phyloP scores from a whole-genome alignment of 1,284 basidiomycete species.

The Fomitopsis palustris region DNA sequence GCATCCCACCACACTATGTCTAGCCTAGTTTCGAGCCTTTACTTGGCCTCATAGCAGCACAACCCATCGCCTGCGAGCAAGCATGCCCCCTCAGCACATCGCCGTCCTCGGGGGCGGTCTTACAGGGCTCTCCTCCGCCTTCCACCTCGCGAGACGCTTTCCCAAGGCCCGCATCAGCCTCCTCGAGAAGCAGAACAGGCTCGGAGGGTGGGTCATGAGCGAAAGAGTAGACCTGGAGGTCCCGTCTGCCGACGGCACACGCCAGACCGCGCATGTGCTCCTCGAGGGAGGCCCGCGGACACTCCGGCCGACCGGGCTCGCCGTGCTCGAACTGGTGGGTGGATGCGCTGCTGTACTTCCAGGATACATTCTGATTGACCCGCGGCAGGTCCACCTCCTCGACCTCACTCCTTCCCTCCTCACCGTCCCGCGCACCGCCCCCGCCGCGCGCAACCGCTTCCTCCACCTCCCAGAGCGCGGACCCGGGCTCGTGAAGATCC shows the following conservation, averaged over 20 bases:
- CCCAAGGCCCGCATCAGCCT: slow-evolving; percentile 56
- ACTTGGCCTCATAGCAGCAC: too few relatives aligned
- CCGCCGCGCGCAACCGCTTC: slow-evolving; percentile 75
- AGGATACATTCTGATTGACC: not conserved
- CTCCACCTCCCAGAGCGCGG: slow-evolving; percentile 54
- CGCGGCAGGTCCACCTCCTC: slow-evolving; percentile 69
- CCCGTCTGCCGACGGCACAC: slow-evolving; percentile 23
- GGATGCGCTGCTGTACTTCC: not conserved
- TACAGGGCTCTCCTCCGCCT: slow-evolving; percentile 79
- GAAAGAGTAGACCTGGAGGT: slow-evolving; percentile 46
- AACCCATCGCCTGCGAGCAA: not conserved
- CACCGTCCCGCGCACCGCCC: slow-evolving; percentile 58
- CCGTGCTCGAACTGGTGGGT: slow-evolving; percentile 78
- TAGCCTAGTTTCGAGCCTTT: too few relatives aligned
- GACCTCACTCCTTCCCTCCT: slow-evolving; percentile 56
- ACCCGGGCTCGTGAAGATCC: slow-evolving; percentile 43
- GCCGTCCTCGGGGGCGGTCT: slow-evolving; percentile 81
- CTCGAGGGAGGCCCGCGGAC: slow-evolving; percentile 85
- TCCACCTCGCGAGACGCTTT: slow-evolving; percentile 69
- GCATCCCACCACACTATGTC: too few relatives aligned
- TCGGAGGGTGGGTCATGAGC: slow-evolving; percentile 85
- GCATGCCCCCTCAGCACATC: slow-evolving; percentile 30
- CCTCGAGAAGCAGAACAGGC: slow-evolving; percentile 58
- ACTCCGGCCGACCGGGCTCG: slow-evolving; percentile 68
- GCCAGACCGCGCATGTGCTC: slow-evolving; percentile 40